Percentiles rank a stretch among this genome's conserved stretches.
Conservation (phyloP, 495 filamentous ascomycete genomes). For the Penicillium desertorum region DNA sequence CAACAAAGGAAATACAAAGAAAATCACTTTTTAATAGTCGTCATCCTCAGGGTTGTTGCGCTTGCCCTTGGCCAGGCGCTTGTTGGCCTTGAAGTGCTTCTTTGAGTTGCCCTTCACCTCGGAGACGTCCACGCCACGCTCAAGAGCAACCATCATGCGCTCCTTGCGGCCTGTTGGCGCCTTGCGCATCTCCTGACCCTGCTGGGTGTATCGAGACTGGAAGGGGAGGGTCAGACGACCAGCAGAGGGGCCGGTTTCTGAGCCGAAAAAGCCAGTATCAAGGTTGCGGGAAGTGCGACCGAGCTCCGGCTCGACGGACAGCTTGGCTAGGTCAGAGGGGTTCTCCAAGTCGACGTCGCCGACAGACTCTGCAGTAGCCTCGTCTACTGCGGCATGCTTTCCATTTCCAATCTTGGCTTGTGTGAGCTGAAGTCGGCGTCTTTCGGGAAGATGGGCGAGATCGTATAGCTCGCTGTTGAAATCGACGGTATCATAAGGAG, state of each 20-base stretch:
- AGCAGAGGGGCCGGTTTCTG: slow-evolving; percentile 56
- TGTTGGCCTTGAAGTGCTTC: slow-evolving; percentile 91
- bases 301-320: slow-evolving; percentile 29
- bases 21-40: slow-evolving; percentile 39
- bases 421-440: slow-evolving; percentile 55
- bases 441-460: slow-evolving; percentile 68
- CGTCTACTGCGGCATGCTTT: slow-evolving; percentile 38
- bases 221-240: slow-evolving; percentile 77
- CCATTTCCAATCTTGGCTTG: slow-evolving; percentile 57
- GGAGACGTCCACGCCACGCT: slow-evolving; percentile 78
- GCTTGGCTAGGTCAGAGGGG: slow-evolving; percentile 22
- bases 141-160: slow-evolving; percentile 77
- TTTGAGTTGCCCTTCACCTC: slow-evolving; percentile 75
- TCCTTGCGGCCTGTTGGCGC: slow-evolving; percentile 80
- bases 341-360: slow-evolving; percentile 45
- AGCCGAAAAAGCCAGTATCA: slow-evolving; percentile 84
- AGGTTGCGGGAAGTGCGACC: slow-evolving; percentile 73
- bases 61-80: slow-evolving; percentile 63
- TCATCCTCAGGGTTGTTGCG: slow-evolving; percentile 40
- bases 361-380: slow-evolving; percentile 19
- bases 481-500: slow-evolving; percentile 61
- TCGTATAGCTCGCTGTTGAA: slow-evolving; percentile 94
- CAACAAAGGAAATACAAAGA: slow-evolving; percentile 19
- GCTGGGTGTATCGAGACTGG: slow-evolving; percentile 80
- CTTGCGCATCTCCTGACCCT: slow-evolving; percentile 65